These are phyloP conservation scores for Tetrahymena borealis DNA, from an alignment of 73 alveolate genomes.

Conservation along the genomic window DNA sequence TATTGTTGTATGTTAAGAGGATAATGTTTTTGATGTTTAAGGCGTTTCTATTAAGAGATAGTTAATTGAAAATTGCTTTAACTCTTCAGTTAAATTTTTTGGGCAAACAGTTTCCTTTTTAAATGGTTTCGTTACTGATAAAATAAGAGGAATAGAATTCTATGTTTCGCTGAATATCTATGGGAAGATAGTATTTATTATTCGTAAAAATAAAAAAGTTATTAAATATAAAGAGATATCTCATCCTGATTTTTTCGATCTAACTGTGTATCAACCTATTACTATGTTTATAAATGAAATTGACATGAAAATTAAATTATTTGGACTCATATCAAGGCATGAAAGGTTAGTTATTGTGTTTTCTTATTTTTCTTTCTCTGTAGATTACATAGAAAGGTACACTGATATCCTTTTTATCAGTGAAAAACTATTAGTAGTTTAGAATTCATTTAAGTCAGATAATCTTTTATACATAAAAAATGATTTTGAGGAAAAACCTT, in stretches of 20 bases:
- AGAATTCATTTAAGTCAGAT: background rate
- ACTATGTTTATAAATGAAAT: background rate
- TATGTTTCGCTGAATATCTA: background rate
- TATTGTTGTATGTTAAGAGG: background rate
- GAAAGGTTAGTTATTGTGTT: background rate
- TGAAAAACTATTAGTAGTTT: background rate
- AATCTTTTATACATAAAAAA: background rate
- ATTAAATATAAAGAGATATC: background rate
- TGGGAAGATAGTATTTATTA: background rate
- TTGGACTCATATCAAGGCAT: background rate
- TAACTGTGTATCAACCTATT: background rate
- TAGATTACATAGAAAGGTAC: background rate
- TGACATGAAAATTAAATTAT: background rate
- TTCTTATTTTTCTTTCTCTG: background rate
- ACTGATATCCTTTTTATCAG: background rate
- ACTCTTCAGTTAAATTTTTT: background rate
- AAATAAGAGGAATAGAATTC: background rate
- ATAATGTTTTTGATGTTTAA: background rate
- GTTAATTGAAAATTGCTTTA: background rate
- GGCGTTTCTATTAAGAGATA: background rate
- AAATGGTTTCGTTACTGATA: background rate
- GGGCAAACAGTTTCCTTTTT: background rate
- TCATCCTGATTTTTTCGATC: background rate
- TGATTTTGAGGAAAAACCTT: background rate
- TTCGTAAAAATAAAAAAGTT: background rate